Conservation (phyloP, 257 asterid species). For the Ballota nigra region DNA sequence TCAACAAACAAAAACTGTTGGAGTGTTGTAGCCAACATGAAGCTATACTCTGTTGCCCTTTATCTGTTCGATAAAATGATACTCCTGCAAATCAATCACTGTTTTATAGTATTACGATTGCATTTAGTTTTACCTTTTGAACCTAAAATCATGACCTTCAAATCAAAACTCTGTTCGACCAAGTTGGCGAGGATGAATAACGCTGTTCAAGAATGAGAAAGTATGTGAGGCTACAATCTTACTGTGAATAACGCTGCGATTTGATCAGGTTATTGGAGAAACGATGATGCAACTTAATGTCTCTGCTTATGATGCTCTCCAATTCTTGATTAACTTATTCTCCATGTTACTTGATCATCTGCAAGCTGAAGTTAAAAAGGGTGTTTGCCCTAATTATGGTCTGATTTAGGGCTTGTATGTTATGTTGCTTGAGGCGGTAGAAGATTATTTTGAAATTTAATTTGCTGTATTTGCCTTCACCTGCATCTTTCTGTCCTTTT, state of each 20-base stretch:
- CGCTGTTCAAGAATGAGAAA: too few species aligned
- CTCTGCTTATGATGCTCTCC: background rate
- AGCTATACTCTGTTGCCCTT: background rate
- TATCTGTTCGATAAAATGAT: background rate
- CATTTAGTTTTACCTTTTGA: background rate
- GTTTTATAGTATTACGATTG: background rate
- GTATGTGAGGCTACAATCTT: too few species aligned
- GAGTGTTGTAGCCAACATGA: too few species aligned
- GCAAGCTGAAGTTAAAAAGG: background rate
- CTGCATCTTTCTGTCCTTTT: too few species aligned
- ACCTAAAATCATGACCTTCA: background rate
- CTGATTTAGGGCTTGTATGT: background rate
- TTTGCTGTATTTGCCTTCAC: slow-evolving; percentile 13
- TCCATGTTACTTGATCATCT: background rate
- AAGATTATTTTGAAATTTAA: background rate
- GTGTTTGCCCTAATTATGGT: background rate
- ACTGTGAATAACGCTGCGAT: background rate
- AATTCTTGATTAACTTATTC: background rate
- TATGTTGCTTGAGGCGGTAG: background rate
- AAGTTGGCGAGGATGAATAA: background rate
- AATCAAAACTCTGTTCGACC: background rate
- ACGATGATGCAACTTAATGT: background rate
- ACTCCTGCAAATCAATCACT: too few species aligned
- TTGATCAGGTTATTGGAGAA: background rate
- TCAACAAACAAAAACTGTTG: too few species aligned